Evolutionary conservation across 805 yeast species (phyloP), one percentile per base, ranked within the genome.

Genomic region (Blastobotrys parvus): DNA sequence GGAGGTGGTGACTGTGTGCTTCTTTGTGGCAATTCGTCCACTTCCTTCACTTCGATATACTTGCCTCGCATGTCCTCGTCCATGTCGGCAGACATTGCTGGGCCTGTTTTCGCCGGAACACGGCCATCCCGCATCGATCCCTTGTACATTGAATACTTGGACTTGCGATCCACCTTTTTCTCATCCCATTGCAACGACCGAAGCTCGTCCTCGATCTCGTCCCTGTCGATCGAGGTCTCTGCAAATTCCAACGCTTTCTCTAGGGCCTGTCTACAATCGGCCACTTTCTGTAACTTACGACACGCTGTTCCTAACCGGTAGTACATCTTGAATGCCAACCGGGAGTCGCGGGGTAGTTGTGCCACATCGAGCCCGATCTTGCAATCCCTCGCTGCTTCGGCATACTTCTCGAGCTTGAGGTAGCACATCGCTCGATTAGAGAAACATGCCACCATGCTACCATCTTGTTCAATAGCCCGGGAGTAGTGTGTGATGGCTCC

Each of bases 381-480:
- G n/a, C 50, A 44, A 32, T 45, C 50, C 5, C 39, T 35, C 1
- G 44, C 29, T 2, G 52, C 56, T 15, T 35, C 35, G 4, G 25
- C 19, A 40, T 41, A 53, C 8, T 43, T 27, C 21, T 41, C 37
- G 4, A 51, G 47, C 27, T 54, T 54, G 34, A 53, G 42, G 20
- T 43, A 44, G 18, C 51, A 44, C 4, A 47, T 48, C 2, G 57
- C 53, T 17, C 55, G 38, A 37, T 54, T 54, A 6, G 57, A 50
- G 38, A 45, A 54, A 36, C 38, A 49, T 13, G 45, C 44, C 3
- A 53, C 43, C 5, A 27, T 36, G 2, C 36, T 22, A 1, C 45
- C 43, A 29, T 40, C 46, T 3, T 34, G 10, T 13, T 44, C 39
- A 6, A 54, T 44, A 8, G 56, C 56, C 19, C 39, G 17, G 3